Percentiles rank a stretch among this genome's conserved stretches.
Evolutionary conservation across 345 rosid species (phyloP).

Genomic region (Syzygium aromaticum): DNA sequence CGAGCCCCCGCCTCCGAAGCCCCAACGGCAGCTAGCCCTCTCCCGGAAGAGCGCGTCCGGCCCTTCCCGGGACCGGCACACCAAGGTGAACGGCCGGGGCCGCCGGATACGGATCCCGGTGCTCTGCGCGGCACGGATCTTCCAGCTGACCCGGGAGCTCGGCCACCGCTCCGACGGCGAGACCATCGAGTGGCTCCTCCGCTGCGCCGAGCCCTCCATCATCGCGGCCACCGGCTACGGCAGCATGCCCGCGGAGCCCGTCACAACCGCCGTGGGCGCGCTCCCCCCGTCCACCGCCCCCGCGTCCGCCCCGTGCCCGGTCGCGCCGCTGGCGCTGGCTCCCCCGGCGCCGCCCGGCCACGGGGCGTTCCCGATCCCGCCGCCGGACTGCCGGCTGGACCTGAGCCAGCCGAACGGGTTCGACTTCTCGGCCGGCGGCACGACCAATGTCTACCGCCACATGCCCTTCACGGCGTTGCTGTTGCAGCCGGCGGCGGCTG

Average conservation of each 20-base stretch:
- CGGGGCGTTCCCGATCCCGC: slow-evolving; percentile 10
- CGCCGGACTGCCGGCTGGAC: slow-evolving; percentile 31
- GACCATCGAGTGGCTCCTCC: slow-evolving; percentile 65
- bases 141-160: slow-evolving; percentile 69
- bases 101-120: slow-evolving; percentile 69
- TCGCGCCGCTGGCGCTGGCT: slow-evolving; percentile 5
- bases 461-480: slow-evolving; percentile 58
- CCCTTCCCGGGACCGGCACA: slow-evolving; percentile 56
- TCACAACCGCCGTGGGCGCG: slow-evolving; percentile 20
- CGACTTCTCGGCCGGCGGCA: slow-evolving; percentile 1
- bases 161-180: slow-evolving; percentile 67
- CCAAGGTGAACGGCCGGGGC: slow-evolving; percentile 66
- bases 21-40: slow-evolving; percentile 6
- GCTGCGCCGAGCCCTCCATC: slow-evolving; percentile 49
- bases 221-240: slow-evolving; percentile 52
- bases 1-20: neutral
- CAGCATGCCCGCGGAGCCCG: slow-evolving; percentile 27
- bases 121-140: slow-evolving; percentile 62
- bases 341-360: neutral
- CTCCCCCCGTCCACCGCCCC: slow-evolving; percentile 14
- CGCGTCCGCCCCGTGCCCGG: slow-evolving; percentile 17
- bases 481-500: slow-evolving; percentile 26
- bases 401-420: slow-evolving; percentile 22
- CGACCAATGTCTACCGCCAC: slow-evolving; percentile 22
- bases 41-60: neutral